Evolutionary conservation across 2,329 filamentous ascomycete genomes (phyloP).

Genomic region (Fusarium odoratissimum): DNA sequence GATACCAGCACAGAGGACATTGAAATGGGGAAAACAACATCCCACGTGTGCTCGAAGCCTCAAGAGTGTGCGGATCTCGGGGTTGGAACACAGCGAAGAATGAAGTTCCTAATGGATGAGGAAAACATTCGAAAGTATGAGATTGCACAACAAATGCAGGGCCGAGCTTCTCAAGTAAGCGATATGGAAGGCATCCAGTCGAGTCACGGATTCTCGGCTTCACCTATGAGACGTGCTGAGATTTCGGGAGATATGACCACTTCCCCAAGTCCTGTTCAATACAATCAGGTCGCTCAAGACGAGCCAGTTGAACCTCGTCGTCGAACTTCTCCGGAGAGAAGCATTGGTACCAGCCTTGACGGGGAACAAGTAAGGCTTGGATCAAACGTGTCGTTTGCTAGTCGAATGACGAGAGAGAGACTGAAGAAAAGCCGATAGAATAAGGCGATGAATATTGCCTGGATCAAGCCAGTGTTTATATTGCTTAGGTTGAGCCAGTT

Average conservation of each 20-base stretch:
- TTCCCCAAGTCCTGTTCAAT: not conserved
- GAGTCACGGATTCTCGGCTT: not conserved
- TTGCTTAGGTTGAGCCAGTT: not conserved
- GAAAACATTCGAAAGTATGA: constrained; percentile 81
- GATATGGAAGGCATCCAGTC: not conserved
- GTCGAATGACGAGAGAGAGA: constrained; percentile 28
- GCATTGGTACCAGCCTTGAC: not conserved
- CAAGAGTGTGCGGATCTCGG: constrained; percentile 70
- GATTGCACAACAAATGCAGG: constrained; percentile 61
- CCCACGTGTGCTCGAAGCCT: not conserved
- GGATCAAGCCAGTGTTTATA: not conserved
- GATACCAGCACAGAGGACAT: constrained; percentile 46
- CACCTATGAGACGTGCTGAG: constrained; percentile 15
- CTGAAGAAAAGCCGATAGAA: not conserved
- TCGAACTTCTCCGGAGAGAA: not conserved
- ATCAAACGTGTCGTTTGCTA: constrained; percentile 32
- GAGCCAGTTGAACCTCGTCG: not conserved
- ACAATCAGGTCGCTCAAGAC: constrained; percentile 5
- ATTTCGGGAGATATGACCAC: not conserved
- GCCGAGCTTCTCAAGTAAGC: not conserved
- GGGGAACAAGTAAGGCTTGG: not conserved
- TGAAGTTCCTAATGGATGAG: constrained; percentile 82
- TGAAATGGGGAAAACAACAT: constrained; percentile 21
- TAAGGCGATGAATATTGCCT: not conserved
- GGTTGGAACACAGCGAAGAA: constrained; percentile 73